These are phyloP conservation scores for Penicillium polonicum DNA, from an alignment of 2,329 filamentous ascomycete species.

Conservation along the genomic window DNA sequence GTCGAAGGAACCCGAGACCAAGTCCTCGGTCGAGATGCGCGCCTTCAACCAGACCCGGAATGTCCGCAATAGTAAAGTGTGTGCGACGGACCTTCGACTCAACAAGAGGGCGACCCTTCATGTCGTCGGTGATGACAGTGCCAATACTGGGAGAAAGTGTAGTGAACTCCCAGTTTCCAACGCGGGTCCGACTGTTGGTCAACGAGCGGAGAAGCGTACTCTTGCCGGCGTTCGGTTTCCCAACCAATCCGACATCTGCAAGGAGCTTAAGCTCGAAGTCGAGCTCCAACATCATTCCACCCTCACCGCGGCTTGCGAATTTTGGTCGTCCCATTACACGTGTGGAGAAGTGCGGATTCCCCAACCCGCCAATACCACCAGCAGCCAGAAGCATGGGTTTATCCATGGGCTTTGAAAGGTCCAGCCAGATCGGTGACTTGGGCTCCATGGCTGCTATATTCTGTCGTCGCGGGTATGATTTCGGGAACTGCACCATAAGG, in stretches of 20 bases:
- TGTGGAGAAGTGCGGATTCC: conserved; percentile 89
- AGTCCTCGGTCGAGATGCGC: conserved; percentile 90
- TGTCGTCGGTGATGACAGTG: conserved; percentile 87
- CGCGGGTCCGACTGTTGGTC: conserved; percentile 81
- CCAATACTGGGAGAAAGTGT: conserved; percentile 94
- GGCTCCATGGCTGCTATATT: conserved; percentile 67
- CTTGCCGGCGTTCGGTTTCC: conserved; percentile 93
- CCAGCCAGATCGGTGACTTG: conserved; percentile 67
- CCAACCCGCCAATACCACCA: conserved; percentile 83
- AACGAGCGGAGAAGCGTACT: conserved; percentile 85
- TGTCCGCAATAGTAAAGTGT: conserved; percentile 91
- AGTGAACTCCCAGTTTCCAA: conserved; percentile 96
- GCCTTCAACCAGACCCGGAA: conserved; percentile 87
- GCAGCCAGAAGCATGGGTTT: conserved; percentile 81
- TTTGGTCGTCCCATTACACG: conserved; percentile 73
- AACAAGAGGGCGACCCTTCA: conserved; percentile 69
- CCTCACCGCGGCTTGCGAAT: conserved; percentile 84
- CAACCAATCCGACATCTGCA: conserved; percentile 91
- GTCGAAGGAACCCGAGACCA: conserved; percentile 85
- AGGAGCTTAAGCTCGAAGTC: conserved; percentile 92
- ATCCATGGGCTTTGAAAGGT: conserved; percentile 74
- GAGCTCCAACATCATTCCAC: conserved; percentile 72
- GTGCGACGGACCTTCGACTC: conserved; percentile 59
- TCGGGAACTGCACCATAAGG: conserved; percentile 58
- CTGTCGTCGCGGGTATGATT: conserved; percentile 56